A percentile compares a stretch with the other conserved stretches of the same genome.
Evolutionary conservation across 2,329 filamentous ascomycete genomes (phyloP).

Genomic region (Microcyclosporella mali): DNA sequence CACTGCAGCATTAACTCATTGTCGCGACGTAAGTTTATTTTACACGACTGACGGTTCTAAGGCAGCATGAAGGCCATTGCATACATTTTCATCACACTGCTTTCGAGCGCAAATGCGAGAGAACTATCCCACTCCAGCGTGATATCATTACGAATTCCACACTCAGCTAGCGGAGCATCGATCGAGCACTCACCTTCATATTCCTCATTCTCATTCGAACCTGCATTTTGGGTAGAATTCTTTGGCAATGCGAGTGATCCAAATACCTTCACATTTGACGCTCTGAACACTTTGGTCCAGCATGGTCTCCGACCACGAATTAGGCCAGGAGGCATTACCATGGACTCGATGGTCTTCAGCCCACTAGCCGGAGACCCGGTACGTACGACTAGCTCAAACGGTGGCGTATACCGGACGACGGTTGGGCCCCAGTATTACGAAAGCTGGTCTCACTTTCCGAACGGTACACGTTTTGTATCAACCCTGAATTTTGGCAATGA

Average conservation of each 20-base stretch:
- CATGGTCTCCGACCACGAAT: constrained; percentile 26
- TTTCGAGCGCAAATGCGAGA: neutral
- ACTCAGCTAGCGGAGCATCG: constrained; percentile 18
- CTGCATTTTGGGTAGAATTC: constrained; percentile 30
- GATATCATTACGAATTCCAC: constrained; percentile 11
- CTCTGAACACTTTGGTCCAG: constrained; percentile 22
- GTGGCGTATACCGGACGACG: constrained; percentile 27
- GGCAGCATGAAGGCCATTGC: no score
- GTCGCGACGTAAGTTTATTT: no score
- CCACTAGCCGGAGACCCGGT: constrained; percentile 19
- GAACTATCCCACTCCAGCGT: constrained; percentile 1
- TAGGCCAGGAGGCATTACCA: constrained; percentile 27
- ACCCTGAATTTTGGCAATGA: constrained; percentile 29
- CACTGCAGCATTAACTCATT: no score
- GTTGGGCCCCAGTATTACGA: constrained; percentile 27
- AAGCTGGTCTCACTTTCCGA: constrained; percentile 29
- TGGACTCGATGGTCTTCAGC: constrained; percentile 29
- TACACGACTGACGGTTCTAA: no score
- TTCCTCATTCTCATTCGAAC: constrained; percentile 27
- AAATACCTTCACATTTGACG: constrained; percentile 24
- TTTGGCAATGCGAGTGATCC: constrained; percentile 24
- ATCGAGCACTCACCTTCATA: constrained; percentile 24
- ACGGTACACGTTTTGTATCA: constrained; percentile 25
- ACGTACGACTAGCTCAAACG: constrained; percentile 21
- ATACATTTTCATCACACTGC: no score